These are phyloP conservation scores for Lachancea quebecensis DNA, from an alignment of 805 yeast species.

Conservation along the genomic window DNA sequence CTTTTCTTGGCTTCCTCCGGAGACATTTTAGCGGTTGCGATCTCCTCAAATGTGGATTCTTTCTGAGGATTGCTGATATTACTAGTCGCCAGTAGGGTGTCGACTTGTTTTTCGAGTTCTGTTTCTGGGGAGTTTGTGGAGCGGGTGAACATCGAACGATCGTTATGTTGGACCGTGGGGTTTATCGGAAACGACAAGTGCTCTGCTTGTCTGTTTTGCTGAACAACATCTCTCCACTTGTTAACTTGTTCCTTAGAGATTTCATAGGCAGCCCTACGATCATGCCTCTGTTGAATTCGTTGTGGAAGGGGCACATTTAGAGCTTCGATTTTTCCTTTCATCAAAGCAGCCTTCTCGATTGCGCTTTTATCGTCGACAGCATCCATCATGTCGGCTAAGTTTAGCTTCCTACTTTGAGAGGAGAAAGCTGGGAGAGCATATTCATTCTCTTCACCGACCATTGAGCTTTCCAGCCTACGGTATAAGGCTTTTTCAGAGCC, in stretches of 20 bases:
- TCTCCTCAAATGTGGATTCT: slow-evolving; percentile 80
- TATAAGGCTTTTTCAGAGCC: slow-evolving; percentile 30
- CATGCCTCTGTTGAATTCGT: slow-evolving; percentile 77
- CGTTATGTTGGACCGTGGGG: slow-evolving; percentile 36
- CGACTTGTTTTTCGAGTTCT: slow-evolving; percentile 62
- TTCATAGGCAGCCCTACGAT: slow-evolving; percentile 85
- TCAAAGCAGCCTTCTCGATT: slow-evolving; percentile 43
- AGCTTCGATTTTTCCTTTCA: slow-evolving; percentile 39
- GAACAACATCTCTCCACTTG: slow-evolving; percentile 83
- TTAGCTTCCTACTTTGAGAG: slow-evolving; percentile 36
- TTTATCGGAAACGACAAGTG: slow-evolving; percentile 68
- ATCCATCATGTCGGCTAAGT: slow-evolving; percentile 69
- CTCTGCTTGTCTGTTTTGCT: slow-evolving; percentile 75
- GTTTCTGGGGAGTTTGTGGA: slow-evolving; percentile 40
- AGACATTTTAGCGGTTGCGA: slow-evolving; percentile 73
- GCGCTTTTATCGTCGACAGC: slow-evolving; percentile 48
- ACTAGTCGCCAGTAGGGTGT: slow-evolving; percentile 54
- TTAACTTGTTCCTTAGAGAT: slow-evolving; percentile 78
- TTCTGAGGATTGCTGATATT: slow-evolving; percentile 63
- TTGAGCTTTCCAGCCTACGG: slow-evolving; percentile 45
- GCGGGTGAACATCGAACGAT: slow-evolving; percentile 50
- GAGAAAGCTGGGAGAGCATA: slow-evolving; percentile 52
- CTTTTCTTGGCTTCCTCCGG: slow-evolving; percentile 72
- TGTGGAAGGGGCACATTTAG: slow-evolving; percentile 78
- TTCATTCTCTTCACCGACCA: slow-evolving; percentile 60